These are phyloP conservation scores for Fusarium incarnatum DNA, from an alignment of 2,329 filamentous ascomycete genomes.

Conservation along the genomic window DNA sequence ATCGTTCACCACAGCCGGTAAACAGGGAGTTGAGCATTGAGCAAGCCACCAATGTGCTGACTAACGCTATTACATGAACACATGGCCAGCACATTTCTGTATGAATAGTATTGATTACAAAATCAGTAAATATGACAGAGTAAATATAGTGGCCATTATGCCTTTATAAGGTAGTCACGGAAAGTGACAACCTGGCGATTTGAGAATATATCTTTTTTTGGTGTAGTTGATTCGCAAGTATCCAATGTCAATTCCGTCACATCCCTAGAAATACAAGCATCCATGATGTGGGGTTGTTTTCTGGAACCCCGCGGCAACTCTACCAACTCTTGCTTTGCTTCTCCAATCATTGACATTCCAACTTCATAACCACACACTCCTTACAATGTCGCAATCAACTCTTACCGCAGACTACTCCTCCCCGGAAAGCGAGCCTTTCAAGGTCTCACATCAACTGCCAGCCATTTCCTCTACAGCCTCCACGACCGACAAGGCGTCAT, in stretches of 20 bases:
- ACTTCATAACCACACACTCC: background rate
- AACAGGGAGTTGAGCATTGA: conserved; percentile 7
- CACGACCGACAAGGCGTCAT: conserved; percentile 65
- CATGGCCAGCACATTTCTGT: background rate
- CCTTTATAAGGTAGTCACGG: background rate
- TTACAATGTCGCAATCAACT: conserved; percentile 30
- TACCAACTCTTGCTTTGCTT: conserved; percentile 1
- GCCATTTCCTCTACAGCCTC: conserved; percentile 51
- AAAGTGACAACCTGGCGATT: background rate
- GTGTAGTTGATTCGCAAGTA: background rate
- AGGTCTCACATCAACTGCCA: conserved; percentile 53
- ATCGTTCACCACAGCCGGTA: background rate
- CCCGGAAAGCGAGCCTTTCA: conserved; percentile 61
- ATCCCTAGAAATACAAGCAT: background rate
- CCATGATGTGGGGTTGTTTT: conserved; percentile 29
- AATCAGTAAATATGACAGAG: background rate
- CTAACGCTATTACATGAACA: conserved; percentile 10
- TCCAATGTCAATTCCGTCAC: background rate
- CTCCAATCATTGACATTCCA: background rate
- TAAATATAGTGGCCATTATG: background rate
- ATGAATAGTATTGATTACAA: background rate
- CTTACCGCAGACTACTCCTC: conserved; percentile 65
- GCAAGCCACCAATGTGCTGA: conserved; percentile 14
- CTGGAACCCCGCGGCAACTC: conserved; percentile 39
- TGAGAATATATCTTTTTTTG: background rate